Evolutionary conservation across 192 early-diverging fungal genomes (phyloP).

Genomic region (Mortierella antarctica): DNA sequence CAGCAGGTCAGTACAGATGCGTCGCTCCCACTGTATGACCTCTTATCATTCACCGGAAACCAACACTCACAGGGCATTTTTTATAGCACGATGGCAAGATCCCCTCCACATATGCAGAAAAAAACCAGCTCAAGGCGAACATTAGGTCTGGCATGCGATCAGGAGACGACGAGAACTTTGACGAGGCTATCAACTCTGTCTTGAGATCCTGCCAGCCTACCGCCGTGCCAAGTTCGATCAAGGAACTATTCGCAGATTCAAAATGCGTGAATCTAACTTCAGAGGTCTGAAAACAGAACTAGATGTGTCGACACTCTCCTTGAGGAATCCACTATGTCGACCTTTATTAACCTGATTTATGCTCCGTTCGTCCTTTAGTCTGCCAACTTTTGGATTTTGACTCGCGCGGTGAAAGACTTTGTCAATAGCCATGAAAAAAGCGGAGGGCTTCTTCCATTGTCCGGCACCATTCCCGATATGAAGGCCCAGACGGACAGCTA

Average conservation of each 20-base stretch:
- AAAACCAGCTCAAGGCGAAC: conserved; percentile 72
- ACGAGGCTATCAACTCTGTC: conserved; percentile 79
- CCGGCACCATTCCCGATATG: conserved; percentile 95
- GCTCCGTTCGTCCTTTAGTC: conserved; percentile 52
- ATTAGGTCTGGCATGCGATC: conserved; percentile 68
- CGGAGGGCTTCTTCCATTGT: conserved; percentile 79
- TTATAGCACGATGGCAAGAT: conserved; percentile 65
- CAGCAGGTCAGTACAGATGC: conserved; percentile 53
- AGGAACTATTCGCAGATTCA: conserved; percentile 65
- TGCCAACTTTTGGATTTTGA: conserved; percentile 88
- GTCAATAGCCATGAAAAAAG: conserved; percentile 71
- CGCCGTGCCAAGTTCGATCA: conserved; percentile 59
- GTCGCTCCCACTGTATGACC: neutral
- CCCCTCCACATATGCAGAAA: conserved; percentile 69
- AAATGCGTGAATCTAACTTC: conserved; percentile 61
- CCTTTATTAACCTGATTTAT: conserved; percentile 2
- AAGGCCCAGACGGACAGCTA: conserved; percentile 93
- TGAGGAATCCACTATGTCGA: conserved; percentile 2
- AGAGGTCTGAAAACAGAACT: conserved; percentile 51
- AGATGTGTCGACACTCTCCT: neutral
- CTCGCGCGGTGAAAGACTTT: conserved; percentile 82
- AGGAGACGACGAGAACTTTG: conserved; percentile 88
- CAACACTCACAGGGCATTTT: neutral
- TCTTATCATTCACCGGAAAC: neutral
- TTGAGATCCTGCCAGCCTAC: conserved; percentile 71